Percentiles rank a stretch among this genome's conserved stretches.
Conservation (phyloP, 164 flowering plant species). For the Malania oleifera region DNA sequence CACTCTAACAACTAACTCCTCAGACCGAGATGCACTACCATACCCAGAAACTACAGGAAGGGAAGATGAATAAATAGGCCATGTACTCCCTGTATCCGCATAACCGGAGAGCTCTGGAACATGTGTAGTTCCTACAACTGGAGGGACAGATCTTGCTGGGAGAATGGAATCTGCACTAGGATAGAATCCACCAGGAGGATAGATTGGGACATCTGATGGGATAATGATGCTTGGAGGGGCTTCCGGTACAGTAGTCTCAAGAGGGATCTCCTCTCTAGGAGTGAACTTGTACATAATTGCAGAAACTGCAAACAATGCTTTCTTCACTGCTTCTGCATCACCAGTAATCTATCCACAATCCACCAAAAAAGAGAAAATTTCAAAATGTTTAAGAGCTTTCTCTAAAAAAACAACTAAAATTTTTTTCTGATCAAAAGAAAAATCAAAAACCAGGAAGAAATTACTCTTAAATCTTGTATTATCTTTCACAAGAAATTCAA, state of each 20-base stretch:
- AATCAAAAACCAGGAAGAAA: too few relatives aligned
- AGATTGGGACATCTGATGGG: slow-evolving; percentile 84
- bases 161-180: slow-evolving; percentile 56
- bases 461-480: too few relatives aligned
- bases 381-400: background rate
- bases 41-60: slow-evolving; percentile 69
- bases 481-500: too few relatives aligned
- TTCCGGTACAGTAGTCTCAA: slow-evolving; percentile 64
- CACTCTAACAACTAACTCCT: slow-evolving; percentile 62
- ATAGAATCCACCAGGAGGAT: slow-evolving; percentile 65
- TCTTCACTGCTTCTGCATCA: slow-evolving; percentile 70
- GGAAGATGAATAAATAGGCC: slow-evolving; percentile 68
- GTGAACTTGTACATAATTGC: slow-evolving; percentile 84
- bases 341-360: slow-evolving; percentile 58
- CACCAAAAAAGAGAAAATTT: slow-evolving; percentile 1
- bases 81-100: slow-evolving; percentile 56
- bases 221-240: slow-evolving; percentile 77
- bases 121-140: slow-evolving; percentile 48
- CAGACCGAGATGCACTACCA: slow-evolving; percentile 52
- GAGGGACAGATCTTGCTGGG: slow-evolving; percentile 55
- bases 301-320: slow-evolving; percentile 79
- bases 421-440: too few relatives aligned
- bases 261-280: slow-evolving; percentile 82
- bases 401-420: too few relatives aligned
- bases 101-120: slow-evolving; percentile 58